Evolutionary conservation across 2,329 filamentous ascomycete genomes (phyloP), one percentile per base, ranked within the genome.

Genomic region (Phoma herbarum): DNA sequence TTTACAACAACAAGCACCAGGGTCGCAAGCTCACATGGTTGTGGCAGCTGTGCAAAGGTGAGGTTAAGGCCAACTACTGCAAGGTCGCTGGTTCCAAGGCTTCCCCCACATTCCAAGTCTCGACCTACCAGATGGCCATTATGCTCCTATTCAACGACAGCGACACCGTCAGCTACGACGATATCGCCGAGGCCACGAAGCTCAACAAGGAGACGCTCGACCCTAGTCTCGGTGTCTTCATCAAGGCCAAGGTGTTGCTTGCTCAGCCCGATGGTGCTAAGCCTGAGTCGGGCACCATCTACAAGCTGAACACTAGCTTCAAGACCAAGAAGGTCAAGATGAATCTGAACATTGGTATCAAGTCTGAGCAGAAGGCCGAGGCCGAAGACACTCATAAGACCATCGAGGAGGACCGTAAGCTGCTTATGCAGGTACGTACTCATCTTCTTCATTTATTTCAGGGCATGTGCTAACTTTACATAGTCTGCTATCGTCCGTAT

Each of bases 321-420:
- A 97, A 96, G 85, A 93, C 89, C 82, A 99, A 99, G 85, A 99
- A 98, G 84, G 89, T 97, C 69, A 93, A 96, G 73, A 89, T 98
- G 70, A 99, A 99, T 74, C 83, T 99, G 52, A 99, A 99, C 78
- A 89, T 98, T 53, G 90, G 89, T 57, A 93, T 97, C 80, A 94
- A 97, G 81, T 91, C 93, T 31, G 96, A 99, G 80, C 90, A 94
- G 74, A 98, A 97, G 84, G 91, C 95, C 64, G 95, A 99, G 78
- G 90, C 93, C 65, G 93, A 92, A 62, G 95, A 99, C 75, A 99
- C 95, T 7, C 96, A 98, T 83, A 99, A 99, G 87, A 98, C 93
- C 3, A 97, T 99, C 69, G 95, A 99, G 81, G 95, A 99, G 79
- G 95, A 99, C 77, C 87, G 95, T 62, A 98, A 98, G 80, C 84